These are phyloP conservation scores for Astrothelium subdiscretum DNA, from an alignment of 495 filamentous ascomycete species.

Conservation along the genomic window DNA sequence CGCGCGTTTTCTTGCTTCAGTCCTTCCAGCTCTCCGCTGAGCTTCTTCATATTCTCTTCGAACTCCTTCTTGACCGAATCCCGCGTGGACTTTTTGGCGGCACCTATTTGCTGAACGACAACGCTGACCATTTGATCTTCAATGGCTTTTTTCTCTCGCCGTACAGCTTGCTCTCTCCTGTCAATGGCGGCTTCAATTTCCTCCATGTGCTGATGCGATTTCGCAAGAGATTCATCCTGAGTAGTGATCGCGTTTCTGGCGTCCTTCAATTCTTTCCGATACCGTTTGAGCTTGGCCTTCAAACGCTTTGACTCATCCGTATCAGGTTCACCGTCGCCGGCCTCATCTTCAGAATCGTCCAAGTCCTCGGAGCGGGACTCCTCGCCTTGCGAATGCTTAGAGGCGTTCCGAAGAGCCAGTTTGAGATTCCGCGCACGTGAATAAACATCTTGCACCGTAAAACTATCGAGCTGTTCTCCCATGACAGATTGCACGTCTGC, in stretches of 20 bases:
- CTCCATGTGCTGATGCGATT: constrained; percentile 3
- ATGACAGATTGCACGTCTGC: not conserved
- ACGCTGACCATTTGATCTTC: not conserved
- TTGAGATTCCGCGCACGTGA: not conserved
- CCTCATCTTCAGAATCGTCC: not conserved
- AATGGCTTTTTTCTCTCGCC: not conserved
- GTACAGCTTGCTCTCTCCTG: not conserved
- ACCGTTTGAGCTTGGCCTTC: not conserved
- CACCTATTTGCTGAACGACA: not conserved
- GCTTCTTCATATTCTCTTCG: not conserved
- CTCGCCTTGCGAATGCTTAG: not conserved
- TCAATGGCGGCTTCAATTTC: constrained; percentile 1
- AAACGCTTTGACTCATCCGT: not conserved
- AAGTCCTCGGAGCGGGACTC: not conserved
- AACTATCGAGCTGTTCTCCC: not conserved
- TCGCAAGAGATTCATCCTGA: not conserved
- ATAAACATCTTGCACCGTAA: not conserved
- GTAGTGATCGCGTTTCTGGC: not conserved
- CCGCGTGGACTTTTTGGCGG: not conserved
- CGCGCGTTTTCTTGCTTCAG: not conserved
- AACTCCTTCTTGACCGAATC: not conserved
- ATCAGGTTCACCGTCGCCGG: not conserved
- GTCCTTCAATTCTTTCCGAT: not conserved
- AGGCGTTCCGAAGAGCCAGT: not conserved
- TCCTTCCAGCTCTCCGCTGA: not conserved